Evolutionary conservation across 176 grass and related monocot species (phyloP).

Genomic region (Lolium perenne): DNA sequence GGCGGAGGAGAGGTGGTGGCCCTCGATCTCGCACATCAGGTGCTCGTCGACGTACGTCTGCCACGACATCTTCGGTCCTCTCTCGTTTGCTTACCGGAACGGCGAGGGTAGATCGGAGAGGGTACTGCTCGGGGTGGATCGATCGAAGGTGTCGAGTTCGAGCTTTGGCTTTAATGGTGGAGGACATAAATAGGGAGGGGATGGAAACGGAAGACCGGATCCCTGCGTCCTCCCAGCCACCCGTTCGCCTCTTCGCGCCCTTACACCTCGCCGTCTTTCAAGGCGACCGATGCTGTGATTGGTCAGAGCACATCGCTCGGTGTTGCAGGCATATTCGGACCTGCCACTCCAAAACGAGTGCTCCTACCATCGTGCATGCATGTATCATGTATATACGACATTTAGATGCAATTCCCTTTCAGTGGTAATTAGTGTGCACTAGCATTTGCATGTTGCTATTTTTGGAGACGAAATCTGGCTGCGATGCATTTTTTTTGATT

Average conservation of each 20-base stretch:
- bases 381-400: too few relatives aligned
- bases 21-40: conserved; percentile 75
- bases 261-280: conserved; percentile 25
- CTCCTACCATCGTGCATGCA: background rate
- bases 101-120: background rate
- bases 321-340: background rate
- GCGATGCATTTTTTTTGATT: too few relatives aligned
- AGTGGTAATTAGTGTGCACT: too few relatives aligned
- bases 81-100: background rate
- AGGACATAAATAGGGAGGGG: conserved; percentile 28
- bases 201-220: background rate
- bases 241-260: conserved; percentile 27
- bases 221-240: conserved; percentile 35
- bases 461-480: too few relatives aligned
- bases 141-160: background rate
- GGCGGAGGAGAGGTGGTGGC: conserved; percentile 62
- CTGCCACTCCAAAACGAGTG: background rate
- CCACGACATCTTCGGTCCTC: conserved; percentile 66
- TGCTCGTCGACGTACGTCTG: conserved; percentile 79
- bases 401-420: too few relatives aligned
- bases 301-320: background rate
- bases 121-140: background rate
- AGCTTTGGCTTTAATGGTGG: background rate
- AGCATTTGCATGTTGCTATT: too few relatives aligned
- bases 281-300: background rate